These are phyloP conservation scores for Fusarium chuoi DNA, from an alignment of 2,329 filamentous ascomycete genomes.

Conservation along the genomic window DNA sequence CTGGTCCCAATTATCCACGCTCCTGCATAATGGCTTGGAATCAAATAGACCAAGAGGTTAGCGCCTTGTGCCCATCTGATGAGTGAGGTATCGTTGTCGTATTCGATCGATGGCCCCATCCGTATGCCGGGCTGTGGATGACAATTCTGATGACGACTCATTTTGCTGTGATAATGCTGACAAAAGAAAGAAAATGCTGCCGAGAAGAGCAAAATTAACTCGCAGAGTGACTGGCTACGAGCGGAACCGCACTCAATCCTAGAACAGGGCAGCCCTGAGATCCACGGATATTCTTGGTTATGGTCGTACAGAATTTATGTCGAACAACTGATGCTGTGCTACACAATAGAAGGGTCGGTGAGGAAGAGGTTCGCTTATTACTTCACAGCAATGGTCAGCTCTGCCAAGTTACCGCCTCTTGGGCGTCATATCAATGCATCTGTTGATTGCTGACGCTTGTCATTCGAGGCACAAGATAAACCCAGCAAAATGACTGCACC, in stretches of 20 bases:
- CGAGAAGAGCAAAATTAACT: background rate
- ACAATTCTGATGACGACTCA: conserved; percentile 29
- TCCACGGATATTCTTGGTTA: conserved; percentile 4
- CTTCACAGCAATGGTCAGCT: conserved; percentile 4
- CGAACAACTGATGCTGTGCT: conserved; percentile 11
- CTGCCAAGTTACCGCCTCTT: background rate
- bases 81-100: background rate
- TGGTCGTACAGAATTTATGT: conserved; percentile 6
- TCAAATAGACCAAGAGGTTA: conserved; percentile 19
- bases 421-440: conserved; percentile 4
- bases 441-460: background rate
- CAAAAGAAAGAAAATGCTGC: conserved; percentile 1
- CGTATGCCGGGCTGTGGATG: conserved; percentile 7
- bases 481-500: conserved; percentile 24
- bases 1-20: conserved; percentile 21
- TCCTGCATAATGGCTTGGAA: conserved; percentile 24
- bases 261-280: background rate
- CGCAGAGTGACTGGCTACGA: background rate
- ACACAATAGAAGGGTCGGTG: conserved; percentile 6
- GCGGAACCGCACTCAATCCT: conserved; percentile 25
- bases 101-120: conserved; percentile 28
- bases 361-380: conserved; percentile 20
- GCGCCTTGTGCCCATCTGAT: conserved; percentile 21
- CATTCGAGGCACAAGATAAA: conserved; percentile 17
- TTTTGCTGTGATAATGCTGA: conserved; percentile 20